Evolutionary conservation across 2,329 filamentous ascomycete species (phyloP).

Genomic region (Epichloe typhina): DNA sequence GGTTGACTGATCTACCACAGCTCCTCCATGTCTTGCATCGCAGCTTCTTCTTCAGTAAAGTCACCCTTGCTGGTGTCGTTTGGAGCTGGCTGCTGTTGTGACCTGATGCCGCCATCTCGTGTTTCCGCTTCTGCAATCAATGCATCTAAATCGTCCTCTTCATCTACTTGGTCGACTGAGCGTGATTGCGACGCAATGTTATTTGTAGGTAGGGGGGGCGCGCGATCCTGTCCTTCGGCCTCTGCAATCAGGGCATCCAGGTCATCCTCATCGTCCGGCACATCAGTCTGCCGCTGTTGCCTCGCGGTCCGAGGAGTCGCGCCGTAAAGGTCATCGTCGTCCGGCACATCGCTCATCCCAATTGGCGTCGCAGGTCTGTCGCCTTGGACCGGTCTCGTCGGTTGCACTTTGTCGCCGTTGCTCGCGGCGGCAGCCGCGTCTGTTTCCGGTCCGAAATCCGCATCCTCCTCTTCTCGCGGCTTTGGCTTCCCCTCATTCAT

Average conservation of each 20-base stretch:
- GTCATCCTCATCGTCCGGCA: conserved; percentile 35
- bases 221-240: conserved; percentile 19
- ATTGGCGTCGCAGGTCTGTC: conserved; percentile 14
- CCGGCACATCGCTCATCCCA: conserved; percentile 13
- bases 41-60: conserved; percentile 52
- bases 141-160: conserved; percentile 36
- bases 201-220: too few relatives aligned
- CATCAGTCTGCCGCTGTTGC: conserved; percentile 8
- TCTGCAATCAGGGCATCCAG: conserved; percentile 42
- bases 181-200: neutral
- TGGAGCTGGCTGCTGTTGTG: conserved; percentile 4
- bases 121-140: conserved; percentile 36
- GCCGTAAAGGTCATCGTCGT: conserved; percentile 41
- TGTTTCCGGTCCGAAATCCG: conserved; percentile 15
- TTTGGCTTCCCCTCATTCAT: conserved; percentile 62
- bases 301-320: conserved; percentile 30
- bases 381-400: neutral
- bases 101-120: conserved; percentile 6
- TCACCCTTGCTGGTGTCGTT: conserved; percentile 14
- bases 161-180: neutral
- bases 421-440: conserved; percentile 8
- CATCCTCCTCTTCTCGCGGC: conserved; percentile 19
- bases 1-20: conserved; percentile 21
- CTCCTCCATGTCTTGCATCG: conserved; percentile 51
- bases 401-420: conserved; percentile 18